Evolutionary conservation across 257 asterid species (phyloP), one percentile per base, ranked within the genome.

Genomic region (Cinchona pubescens): DNA sequence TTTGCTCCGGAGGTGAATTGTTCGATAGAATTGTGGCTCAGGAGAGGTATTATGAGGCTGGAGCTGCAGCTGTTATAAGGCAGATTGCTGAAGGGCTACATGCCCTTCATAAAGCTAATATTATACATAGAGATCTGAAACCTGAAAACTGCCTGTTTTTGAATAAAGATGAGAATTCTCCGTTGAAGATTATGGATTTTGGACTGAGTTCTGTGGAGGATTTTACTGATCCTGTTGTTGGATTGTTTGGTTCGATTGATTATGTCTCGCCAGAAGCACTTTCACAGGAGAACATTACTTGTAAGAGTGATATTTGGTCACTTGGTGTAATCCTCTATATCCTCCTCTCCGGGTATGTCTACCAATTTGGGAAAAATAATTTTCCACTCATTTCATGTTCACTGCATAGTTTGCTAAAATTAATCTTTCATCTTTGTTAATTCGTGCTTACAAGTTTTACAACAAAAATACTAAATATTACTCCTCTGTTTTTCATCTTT

Each of bases 191-290:
- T 37, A 92, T 89, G 97, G 97, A 92, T 48, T 92, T 92, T 67
- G 97, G 97, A 40, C 79, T 92, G 55, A 92, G 97, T 61, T 92
- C 97, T 18, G 88, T 90, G 0, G 91, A 90, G 86, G 97, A 90
- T 75, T 92, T 87, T 67, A 87, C 91, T 0, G 85, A 92, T 82
- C 90, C 97, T 0, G 96, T 92, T 0, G 91, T 92, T 73, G 96
- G 93, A 30, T 79, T 92, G 87, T 92, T 90, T 70, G 97, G 97
- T 53, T 92, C 97, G 1, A 80, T 92, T 8, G 96, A 92, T 77
- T 92, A 92, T 73, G 96, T 92, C 18, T 90, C 97, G 8, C 96
- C 97, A 0, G 97, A 92, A 85, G 97, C 90, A 38, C 89, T 90
- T 38, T 85, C 95, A 0, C 82, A 83, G 7, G 90, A 61, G 25